phyloP scores from a whole-genome alignment of 495 filamentous ascomycete species.

The Aspergillus panamensis region DNA sequence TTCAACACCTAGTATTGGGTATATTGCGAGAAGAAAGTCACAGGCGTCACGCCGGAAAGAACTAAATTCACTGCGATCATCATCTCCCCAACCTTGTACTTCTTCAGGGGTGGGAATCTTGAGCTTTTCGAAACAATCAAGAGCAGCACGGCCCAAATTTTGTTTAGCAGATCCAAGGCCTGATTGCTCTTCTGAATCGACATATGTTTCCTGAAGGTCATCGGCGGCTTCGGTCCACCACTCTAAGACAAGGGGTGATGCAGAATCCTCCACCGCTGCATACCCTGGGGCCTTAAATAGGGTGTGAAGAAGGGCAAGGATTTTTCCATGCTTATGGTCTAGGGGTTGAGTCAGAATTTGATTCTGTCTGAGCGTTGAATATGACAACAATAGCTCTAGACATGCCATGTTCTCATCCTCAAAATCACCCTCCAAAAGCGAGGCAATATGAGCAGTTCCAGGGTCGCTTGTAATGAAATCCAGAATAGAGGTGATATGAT shows the following conservation, averaged over 20 bases:
- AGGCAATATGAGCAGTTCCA: slow-evolving; percentile 35
- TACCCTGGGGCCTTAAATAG: slow-evolving; percentile 69
- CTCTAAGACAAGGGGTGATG: slow-evolving; percentile 73
- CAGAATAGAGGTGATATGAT: slow-evolving; percentile 25
- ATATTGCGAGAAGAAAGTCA: slow-evolving; percentile 76
- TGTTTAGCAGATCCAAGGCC: slow-evolving; percentile 30
- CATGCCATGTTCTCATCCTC: slow-evolving; percentile 65
- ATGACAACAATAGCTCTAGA: slow-evolving; percentile 66
- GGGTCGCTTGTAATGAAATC: slow-evolving; percentile 36
- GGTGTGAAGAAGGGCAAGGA: slow-evolving; percentile 52
- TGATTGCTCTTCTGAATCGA: slow-evolving; percentile 27
- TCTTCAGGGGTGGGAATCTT: slow-evolving; percentile 33
- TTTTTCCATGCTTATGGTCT: slow-evolving; percentile 30
- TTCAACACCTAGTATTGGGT: slow-evolving; percentile 62
- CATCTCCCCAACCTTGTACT: slow-evolving; percentile 60
- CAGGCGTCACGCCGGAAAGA: slow-evolving; percentile 77
- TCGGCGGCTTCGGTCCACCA: slow-evolving; percentile 69
- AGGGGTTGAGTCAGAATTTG: slow-evolving; percentile 32
- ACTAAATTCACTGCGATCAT: slow-evolving; percentile 66
- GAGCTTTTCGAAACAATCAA: slow-evolving; percentile 40
- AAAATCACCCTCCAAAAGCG: slow-evolving; percentile 56
- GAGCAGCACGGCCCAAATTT: slow-evolving; percentile 36
- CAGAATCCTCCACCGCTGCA: slow-evolving; percentile 70
- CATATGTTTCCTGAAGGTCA: slow-evolving; percentile 29
- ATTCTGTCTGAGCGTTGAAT: slow-evolving; percentile 39